These are phyloP conservation scores for Colletotrichum lindemuthianum DNA, from an alignment of 2,329 filamentous ascomycete species.

Conservation along the genomic window DNA sequence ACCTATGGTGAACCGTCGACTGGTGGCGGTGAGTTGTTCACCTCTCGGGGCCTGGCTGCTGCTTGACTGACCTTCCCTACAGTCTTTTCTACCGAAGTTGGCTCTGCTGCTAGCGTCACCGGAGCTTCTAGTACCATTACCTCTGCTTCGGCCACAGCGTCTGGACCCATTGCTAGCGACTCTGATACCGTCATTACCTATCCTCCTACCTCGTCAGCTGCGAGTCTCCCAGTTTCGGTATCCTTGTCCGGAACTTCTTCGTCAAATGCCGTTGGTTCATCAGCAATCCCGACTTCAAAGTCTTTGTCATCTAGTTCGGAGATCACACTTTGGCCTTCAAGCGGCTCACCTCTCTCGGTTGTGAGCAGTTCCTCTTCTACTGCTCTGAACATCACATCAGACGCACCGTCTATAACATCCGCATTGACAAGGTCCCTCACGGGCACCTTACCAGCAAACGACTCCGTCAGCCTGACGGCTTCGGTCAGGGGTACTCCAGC, in stretches of 20 bases:
- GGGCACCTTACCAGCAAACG: neutral
- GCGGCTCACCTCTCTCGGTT: neutral
- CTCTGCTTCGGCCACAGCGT: neutral
- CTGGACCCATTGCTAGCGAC: neutral
- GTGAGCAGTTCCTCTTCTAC: neutral
- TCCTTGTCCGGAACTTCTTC: neutral
- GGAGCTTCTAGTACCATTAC: neutral
- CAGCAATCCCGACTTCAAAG: neutral
- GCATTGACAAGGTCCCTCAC: neutral
- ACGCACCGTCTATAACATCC: neutral
- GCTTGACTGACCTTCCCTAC: neutral
- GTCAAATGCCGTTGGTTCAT: neutral
- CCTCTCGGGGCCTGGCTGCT: neutral
- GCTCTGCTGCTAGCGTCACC: constrained; percentile 1
- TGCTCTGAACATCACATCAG: too few relatives aligned
- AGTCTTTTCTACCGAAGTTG: constrained; percentile 4
- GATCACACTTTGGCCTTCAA: constrained; percentile 7
- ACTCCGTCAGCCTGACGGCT: neutral
- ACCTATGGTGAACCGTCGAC: constrained; percentile 24
- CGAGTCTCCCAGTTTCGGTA: neutral
- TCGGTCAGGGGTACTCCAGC: neutral
- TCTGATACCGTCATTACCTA: constrained; percentile 3
- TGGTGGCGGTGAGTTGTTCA: neutral
- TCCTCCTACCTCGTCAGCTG: neutral
- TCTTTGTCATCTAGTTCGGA: neutral